Evolutionary conservation across 257 asterid species (phyloP).

Genomic region (Fraxinus excelsior): DNA sequence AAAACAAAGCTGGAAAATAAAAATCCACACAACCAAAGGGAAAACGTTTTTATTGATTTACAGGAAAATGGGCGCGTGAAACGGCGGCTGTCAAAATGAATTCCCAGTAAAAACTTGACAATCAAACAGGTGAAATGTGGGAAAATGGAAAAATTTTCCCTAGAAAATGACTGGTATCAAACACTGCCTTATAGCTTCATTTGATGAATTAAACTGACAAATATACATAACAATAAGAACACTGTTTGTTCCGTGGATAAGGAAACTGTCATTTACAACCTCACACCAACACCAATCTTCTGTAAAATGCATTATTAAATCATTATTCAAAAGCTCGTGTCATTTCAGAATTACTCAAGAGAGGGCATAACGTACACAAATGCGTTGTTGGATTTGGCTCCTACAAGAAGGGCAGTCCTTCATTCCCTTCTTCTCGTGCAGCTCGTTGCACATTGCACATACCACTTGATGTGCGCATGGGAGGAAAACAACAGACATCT

Average conservation of each 20-base stretch:
- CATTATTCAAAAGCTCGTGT: slow-evolving; percentile 40
- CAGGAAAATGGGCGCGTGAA: too few species aligned
- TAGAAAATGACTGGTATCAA: too few species aligned
- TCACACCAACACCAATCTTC: slow-evolving; percentile 8
- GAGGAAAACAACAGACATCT: slow-evolving; percentile 89
- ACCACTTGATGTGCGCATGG: slow-evolving; percentile 99
- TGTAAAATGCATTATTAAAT: slow-evolving; percentile 40
- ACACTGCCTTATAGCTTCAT: neutral
- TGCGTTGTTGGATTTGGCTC: slow-evolving; percentile 77
- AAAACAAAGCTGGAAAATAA: too few species aligned
- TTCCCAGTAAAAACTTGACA: too few species aligned
- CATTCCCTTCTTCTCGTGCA: slow-evolving; percentile 96
- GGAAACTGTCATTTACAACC: slow-evolving; percentile 33
- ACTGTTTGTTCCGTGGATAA: slow-evolving; percentile 10
- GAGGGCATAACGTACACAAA: slow-evolving; percentile 73
- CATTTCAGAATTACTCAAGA: slow-evolving; percentile 33
- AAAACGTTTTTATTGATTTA: too few species aligned
- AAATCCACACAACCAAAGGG: too few species aligned
- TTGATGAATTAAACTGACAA: neutral
- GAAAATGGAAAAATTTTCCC: too few species aligned
- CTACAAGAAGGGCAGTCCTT: slow-evolving; percentile 98
- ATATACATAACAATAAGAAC: neutral
- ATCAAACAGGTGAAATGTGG: too few species aligned
- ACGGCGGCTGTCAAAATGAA: too few species aligned
- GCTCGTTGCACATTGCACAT: slow-evolving; percentile 80